These are phyloP conservation scores for Aspergillus conjunctus DNA, from an alignment of 495 filamentous ascomycete species.

Conservation along the genomic window DNA sequence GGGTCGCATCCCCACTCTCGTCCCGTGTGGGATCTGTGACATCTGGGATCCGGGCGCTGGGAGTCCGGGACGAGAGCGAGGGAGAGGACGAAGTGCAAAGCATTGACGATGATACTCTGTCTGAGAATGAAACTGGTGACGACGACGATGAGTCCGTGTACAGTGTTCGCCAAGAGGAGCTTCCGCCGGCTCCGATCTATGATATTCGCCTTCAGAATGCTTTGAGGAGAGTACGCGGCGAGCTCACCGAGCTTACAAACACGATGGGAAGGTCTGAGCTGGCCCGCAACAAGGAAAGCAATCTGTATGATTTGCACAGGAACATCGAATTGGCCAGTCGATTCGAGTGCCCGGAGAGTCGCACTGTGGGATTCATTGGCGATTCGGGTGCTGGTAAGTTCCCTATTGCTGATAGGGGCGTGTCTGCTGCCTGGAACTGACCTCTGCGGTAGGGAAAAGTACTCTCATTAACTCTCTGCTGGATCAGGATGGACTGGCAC, in stretches of 20 bases:
- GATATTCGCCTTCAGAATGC: constrained; percentile 9
- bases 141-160: not conserved
- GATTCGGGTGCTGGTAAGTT: constrained; percentile 13
- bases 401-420: not conserved
- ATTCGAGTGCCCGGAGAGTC: constrained; percentile 14
- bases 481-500: constrained; percentile 22
- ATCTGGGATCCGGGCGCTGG: not conserved
- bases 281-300: not conserved
- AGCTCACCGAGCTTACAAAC: not conserved
- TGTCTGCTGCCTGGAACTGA: not conserved
- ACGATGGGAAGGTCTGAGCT: constrained; percentile 1
- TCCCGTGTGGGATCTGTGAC: constrained; percentile 5
- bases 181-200: constrained; percentile 14
- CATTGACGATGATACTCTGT: not conserved
- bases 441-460: constrained; percentile 29
- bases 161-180: constrained; percentile 12
- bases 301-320: not conserved
- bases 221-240: constrained; percentile 7
- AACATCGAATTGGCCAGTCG: not conserved
- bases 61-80: constrained; percentile 1
- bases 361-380: constrained; percentile 19
- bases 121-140: not conserved
- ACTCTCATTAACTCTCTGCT: constrained; percentile 35
- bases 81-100: not conserved
- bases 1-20: not conserved